A percentile compares a stretch with the other conserved stretches of the same genome.
phyloP scores from a whole-genome alignment of 495 filamentous ascomycete genomes.

The Pseudevernia furfuracea region DNA sequence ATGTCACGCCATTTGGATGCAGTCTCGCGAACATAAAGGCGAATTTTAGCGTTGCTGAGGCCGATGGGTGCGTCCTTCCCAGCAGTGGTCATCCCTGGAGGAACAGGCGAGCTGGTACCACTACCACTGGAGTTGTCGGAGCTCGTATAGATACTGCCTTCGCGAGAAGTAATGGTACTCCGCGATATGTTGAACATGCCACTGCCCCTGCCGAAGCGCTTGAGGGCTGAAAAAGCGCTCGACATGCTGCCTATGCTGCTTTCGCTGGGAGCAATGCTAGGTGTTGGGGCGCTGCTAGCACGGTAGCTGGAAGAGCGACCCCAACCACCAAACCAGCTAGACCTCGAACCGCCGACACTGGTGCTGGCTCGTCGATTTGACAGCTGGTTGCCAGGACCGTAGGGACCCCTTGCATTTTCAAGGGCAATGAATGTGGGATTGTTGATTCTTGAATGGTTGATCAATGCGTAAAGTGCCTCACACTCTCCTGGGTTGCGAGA shows the following conservation, averaged over 20 bases:
- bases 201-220: conserved; percentile 56
- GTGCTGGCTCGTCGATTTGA: conserved; percentile 32
- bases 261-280: conserved; percentile 46
- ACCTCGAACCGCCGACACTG: conserved; percentile 20
- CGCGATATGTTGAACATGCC: conserved; percentile 72
- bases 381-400: conserved; percentile 33
- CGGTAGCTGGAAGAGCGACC: conserved; percentile 46
- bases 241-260: conserved; percentile 52
- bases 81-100: conserved; percentile 48
- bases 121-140: conserved; percentile 36
- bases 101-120: conserved; percentile 49
- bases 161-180: conserved; percentile 50
- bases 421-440: conserved; percentile 84
- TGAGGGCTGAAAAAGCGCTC: conserved; percentile 64
- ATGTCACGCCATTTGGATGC: conserved; percentile 82
- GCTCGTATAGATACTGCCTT: conserved; percentile 53
- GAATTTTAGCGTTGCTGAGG: conserved; percentile 68
- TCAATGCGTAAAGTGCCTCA: conserved; percentile 67
- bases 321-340: conserved; percentile 27
- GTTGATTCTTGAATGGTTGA: conserved; percentile 75
- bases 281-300: conserved; percentile 44
- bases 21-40: conserved; percentile 71
- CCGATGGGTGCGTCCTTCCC: conserved; percentile 48
- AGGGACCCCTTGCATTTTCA: conserved; percentile 53
- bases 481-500: conserved; percentile 69